These are phyloP conservation scores for Steccherinum ochraceum DNA, from an alignment of 768 basidiomycete genomes.

Conservation along the genomic window DNA sequence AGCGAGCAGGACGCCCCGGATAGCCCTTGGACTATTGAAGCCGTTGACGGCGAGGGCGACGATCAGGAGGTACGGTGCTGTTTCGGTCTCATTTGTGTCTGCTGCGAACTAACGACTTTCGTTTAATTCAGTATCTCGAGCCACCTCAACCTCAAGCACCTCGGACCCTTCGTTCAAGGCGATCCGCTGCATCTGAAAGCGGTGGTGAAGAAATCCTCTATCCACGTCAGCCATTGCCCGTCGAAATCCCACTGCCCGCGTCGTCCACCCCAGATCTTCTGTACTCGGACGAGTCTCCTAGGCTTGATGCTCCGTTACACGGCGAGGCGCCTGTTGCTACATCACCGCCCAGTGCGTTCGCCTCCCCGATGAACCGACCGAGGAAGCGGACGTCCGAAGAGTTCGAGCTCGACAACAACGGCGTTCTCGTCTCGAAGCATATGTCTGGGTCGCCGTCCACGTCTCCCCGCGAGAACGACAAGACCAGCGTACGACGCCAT, in stretches of 20 bases:
- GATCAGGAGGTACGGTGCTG: constrained; percentile 50
- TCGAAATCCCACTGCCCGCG: constrained; percentile 21
- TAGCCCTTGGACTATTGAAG: constrained; percentile 87
- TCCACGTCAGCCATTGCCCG: constrained; percentile 50
- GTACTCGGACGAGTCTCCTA: constrained; percentile 9
- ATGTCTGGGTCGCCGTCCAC: constrained; percentile 15
- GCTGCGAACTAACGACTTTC: not conserved
- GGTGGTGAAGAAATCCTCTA: constrained; percentile 89
- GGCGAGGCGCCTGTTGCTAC: constrained; percentile 4
- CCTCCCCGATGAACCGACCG: constrained; percentile 44
- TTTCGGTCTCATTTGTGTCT: not conserved
- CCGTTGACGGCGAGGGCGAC: constrained; percentile 72
- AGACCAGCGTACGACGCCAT: constrained; percentile 45
- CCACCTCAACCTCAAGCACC: constrained; percentile 37
- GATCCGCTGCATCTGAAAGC: constrained; percentile 76
- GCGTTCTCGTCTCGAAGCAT: constrained; percentile 50
- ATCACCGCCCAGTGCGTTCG: constrained; percentile 67
- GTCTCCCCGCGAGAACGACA: not conserved
- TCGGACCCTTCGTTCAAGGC: constrained; percentile 48
- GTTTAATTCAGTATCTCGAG: constrained; percentile 35
- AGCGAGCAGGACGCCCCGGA: constrained; percentile 53
- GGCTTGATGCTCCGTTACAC: not conserved
- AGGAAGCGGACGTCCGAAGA: constrained; percentile 79
- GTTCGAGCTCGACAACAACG: constrained; percentile 72
- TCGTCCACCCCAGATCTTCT: constrained; percentile 3